phyloP scores from a whole-genome alignment of 208 protist species.

The Leptomonas pyrrhocoris region DNA sequence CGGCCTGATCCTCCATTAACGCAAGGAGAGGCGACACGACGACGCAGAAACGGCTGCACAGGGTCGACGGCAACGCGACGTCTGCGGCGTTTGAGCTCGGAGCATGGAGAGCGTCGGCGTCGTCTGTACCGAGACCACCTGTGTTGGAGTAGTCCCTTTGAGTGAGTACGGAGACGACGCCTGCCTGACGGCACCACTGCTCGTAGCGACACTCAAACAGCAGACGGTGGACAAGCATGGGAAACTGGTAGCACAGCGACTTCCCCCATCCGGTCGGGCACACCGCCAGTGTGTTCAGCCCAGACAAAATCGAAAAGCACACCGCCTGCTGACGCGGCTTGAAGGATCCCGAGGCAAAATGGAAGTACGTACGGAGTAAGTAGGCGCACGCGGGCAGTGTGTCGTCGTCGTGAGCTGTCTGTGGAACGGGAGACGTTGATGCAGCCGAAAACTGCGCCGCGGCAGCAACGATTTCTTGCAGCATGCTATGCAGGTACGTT shows the following conservation, averaged over 20 bases:
- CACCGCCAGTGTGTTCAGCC: slow-evolving; percentile 86
- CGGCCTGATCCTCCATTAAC: slow-evolving; percentile 96
- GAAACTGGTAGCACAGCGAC: slow-evolving; percentile 95
- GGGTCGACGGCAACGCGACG: slow-evolving; percentile 1
- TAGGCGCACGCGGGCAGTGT: slow-evolving; percentile 58
- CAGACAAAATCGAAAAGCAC: slow-evolving; percentile 63
- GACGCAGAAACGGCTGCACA: slow-evolving; percentile 64
- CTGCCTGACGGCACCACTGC: slow-evolving; percentile 37
- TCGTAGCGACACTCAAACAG: slow-evolving; percentile 56
- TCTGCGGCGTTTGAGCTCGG: not conserved
- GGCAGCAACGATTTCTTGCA: slow-evolving; percentile 20
- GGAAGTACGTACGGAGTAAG: slow-evolving; percentile 62
- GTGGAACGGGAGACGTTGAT: not conserved
- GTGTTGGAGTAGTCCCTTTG: not conserved
- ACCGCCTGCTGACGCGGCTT: slow-evolving; percentile 82
- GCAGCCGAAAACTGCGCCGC: not conserved
- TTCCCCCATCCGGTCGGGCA: slow-evolving; percentile 97
- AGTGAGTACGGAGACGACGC: not conserved
- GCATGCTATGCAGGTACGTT: slow-evolving; percentile 23
- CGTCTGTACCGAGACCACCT: not conserved
- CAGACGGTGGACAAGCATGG: slow-evolving; percentile 86
- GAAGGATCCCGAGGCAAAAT: slow-evolving; percentile 65
- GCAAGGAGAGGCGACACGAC: slow-evolving; percentile 96
- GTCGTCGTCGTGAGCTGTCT: not conserved
- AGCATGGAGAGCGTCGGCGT: no score